Percentiles rank a stretch among this genome's conserved stretches.
These are phyloP conservation scores for Dissophora ornata DNA, from an alignment of 192 early-diverging fungal species.

Conservation along the genomic window DNA sequence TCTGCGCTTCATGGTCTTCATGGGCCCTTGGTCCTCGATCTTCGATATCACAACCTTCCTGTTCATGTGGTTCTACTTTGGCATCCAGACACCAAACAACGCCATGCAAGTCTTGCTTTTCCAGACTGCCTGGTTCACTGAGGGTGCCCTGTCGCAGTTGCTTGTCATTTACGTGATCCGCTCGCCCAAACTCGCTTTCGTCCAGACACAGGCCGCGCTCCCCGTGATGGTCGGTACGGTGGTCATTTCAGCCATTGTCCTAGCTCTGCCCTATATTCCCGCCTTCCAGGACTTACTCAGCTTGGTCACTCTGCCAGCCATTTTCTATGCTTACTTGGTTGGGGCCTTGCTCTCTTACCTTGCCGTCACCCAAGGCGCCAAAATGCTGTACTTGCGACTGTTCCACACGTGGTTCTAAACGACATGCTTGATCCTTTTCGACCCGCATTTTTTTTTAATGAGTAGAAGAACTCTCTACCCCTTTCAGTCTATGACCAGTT, in stretches of 20 bases:
- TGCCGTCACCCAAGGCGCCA: conserved; percentile 48
- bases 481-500: too few relatives aligned
- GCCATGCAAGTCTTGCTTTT: conserved; percentile 22
- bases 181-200: conserved; percentile 59
- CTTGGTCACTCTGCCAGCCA: conserved; percentile 39
- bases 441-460: neutral
- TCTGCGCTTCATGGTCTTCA: conserved; percentile 60
- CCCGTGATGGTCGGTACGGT: conserved; percentile 36
- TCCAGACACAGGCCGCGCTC: conserved; percentile 51
- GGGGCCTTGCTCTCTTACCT: conserved; percentile 39
- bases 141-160: conserved; percentile 58
- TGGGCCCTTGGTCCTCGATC: conserved; percentile 60
- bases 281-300: conserved; percentile 37
- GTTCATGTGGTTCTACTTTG: conserved; percentile 58
- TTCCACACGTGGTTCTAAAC: conserved; percentile 58
- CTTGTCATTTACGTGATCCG: conserved; percentile 62
- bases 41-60: conserved; percentile 61
- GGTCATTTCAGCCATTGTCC: conserved; percentile 28
- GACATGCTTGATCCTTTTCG: neutral
- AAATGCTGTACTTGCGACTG: conserved; percentile 51
- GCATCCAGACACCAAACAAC: conserved; percentile 26
- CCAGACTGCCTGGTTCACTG: conserved; percentile 59
- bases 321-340: conserved; percentile 50
- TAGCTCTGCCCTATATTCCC: conserved; percentile 41
- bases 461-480: too few relatives aligned